Base-by-base conservation (phyloP, 225 moss, liverwort and hornwort genomes). In the Climacium dendroides region DNA sequence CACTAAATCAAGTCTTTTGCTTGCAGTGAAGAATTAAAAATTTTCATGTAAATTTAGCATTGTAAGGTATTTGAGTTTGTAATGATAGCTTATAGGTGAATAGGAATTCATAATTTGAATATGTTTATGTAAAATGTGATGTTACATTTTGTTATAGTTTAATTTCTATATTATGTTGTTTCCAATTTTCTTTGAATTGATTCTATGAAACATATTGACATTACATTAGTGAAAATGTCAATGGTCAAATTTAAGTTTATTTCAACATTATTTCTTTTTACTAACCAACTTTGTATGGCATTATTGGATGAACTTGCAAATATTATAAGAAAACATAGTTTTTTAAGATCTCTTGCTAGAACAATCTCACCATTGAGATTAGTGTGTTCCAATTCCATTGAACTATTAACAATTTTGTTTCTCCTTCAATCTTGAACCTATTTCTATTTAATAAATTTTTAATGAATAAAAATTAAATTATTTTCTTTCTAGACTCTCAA, bases 151-250 rank as follows among this genome's bases (percentile, higher is more conserved):
- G 10, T 66, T n/a, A 22, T 5, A n/a, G 2, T 5, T 17, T 67
- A 37, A 19, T 15, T 29, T 34, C 6, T 11, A n/a, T 35, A 35
- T 65, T 65, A 19, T 19, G 10, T n/a, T 66, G n/a, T n/a, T 66
- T 18, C 32, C 30, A 35, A 65, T 65, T 65, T 35, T 11, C 2
- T 11, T n/a, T 20, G n/a, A n/a, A n/a, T n/a, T 37, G n/a, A 7
- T 35, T 67, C 3, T 22, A 22, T 37, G 1, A 22, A 67, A 67
- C 13, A 22, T 39, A 1, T 24, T 22, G n/a, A 66, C 7, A 24
- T 39, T 7, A 37, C 1, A 0, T 11, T 39, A 13, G 0, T 13
- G n/a, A 3, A n/a, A 67, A 67, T n/a, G 6, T 13, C 7, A 39
- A 24, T 7, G 69, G 23, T 13, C 13, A 39, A 23, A 13, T 69